These are phyloP conservation scores for Smittium culicis DNA, from an alignment of 371 early-diverging fungal species.

Conservation along the genomic window DNA sequence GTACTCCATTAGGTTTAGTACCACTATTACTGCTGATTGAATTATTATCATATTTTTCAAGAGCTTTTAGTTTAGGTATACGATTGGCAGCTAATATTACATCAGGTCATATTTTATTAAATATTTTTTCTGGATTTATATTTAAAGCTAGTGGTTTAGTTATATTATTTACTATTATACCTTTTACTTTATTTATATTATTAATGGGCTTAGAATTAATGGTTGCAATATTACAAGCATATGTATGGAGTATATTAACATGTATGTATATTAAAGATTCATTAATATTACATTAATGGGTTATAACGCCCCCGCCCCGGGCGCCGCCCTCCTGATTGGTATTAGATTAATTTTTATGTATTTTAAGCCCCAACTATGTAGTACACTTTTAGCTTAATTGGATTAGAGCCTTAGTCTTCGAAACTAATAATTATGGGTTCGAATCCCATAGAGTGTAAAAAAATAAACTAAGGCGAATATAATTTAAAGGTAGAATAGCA, in stretches of 20 bases:
- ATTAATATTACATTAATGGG: constrained; percentile 33
- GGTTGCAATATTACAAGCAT: constrained; percentile 33
- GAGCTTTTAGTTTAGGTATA: constrained; percentile 47
- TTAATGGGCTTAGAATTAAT: constrained; percentile 34
- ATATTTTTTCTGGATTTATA: constrained; percentile 34
- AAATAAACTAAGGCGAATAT: constrained; percentile 11
- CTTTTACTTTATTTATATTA: constrained; percentile 29
- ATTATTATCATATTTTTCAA: constrained; percentile 44
- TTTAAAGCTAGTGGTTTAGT: constrained; percentile 29
- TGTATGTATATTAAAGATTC: constrained; percentile 34
- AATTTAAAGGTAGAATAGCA: constrained; percentile 19
- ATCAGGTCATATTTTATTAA: constrained; percentile 35
- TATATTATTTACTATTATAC: constrained; percentile 33
- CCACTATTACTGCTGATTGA: constrained; percentile 40
- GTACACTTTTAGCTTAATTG: constrained; percentile 13
- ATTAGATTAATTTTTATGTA: constrained; percentile 19
- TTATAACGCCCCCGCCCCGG: constrained; percentile 19
- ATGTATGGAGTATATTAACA: constrained; percentile 34
- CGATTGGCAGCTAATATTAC: constrained; percentile 44
- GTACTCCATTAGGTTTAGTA: constrained; percentile 47
- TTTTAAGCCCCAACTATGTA: constrained; percentile 26
- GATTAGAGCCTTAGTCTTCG: constrained; percentile 13
- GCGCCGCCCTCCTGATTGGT: too few species aligned
- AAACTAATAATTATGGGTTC: constrained; percentile 13
- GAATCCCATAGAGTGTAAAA: constrained; percentile 13